Base-by-base conservation (phyloP, 108 stramenopile genomes). In the Discostella stelligeroides region DNA sequence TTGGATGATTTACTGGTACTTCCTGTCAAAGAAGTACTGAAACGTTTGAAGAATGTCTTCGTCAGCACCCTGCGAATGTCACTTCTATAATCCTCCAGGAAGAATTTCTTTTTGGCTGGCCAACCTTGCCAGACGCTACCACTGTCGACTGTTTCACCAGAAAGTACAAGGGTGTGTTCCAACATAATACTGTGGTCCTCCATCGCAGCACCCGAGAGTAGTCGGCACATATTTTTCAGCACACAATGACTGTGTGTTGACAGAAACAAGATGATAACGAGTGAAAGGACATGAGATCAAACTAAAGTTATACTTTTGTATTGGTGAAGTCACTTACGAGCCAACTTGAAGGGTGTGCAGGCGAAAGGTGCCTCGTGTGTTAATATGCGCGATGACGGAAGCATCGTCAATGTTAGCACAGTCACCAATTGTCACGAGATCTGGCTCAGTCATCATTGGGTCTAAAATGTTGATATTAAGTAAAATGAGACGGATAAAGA, bases 61-160 rank as follows among this genome's bases (percentile, higher is more conserved):
- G n/a, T n/a, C n/a, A n/a, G n/a, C n/a, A n/a, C n/a, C n/a, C n/a
- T n/a, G n/a, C n/a, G n/a, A n/a, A n/a, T n/a, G n/a, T n/a, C n/a
- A n/a, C n/a, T n/a, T n/a, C n/a, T n/a, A n/a, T n/a, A n/a, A n/a
- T n/a, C n/a, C n/a, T n/a, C n/a, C n/a, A n/a, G n/a, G n/a, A n/a
- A n/a, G n/a, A n/a, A n/a, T n/a, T n/a, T n/a, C n/a, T n/a, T n/a
- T n/a, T n/a, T n/a, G 28, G 85, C 82, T 18, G 88, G 88, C 39
- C 83, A 78, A n/a, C 88, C 88, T 58, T 84, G 83, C 85, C 87
- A 88, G 14, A 85, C 82, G 42, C 73, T 82, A 49, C 78, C 63
- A 1, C 73, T 69, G 21, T 89, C 88, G 17, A 86, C 62, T 15
- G 82, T 77, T 60, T 89, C 88, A 12, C 88, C 88, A 0, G 88